Conservation (phyloP, 495 filamentous ascomycete genomes). For the Penicillium goetzii region DNA sequence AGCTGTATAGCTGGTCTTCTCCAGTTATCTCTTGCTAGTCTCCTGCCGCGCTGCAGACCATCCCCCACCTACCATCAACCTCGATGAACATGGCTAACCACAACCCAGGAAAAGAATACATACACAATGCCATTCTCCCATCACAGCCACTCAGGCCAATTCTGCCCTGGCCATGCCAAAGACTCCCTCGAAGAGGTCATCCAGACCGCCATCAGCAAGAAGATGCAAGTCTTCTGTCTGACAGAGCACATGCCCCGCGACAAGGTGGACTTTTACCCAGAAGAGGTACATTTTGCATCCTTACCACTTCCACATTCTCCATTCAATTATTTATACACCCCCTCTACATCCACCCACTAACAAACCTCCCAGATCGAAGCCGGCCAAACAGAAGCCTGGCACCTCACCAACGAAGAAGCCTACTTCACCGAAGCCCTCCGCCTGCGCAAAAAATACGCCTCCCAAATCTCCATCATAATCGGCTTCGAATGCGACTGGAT, state of each 20-base stretch:
- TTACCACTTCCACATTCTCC: background rate
- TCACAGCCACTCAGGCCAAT: conserved; percentile 97
- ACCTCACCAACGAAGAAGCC: conserved; percentile 62
- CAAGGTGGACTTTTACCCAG: conserved; percentile 72
- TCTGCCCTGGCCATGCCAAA: conserved; percentile 87
- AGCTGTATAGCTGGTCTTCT: background rate
- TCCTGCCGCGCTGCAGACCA: background rate
- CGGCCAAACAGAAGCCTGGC: conserved; percentile 42
- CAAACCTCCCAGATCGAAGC: conserved; percentile 42
- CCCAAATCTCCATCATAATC: conserved; percentile 77
- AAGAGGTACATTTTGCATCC: conserved; percentile 63
- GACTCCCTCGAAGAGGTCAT: conserved; percentile 84
- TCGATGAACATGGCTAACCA: conserved; percentile 13
- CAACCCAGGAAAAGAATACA: conserved; percentile 10
- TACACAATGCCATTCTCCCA: conserved; percentile 90
- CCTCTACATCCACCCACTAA: background rate
- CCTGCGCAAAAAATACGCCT: conserved; percentile 70
- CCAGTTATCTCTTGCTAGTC: background rate
- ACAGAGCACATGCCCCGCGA: conserved; percentile 97
- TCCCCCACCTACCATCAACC: background rate
- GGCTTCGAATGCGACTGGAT: conserved; percentile 96
- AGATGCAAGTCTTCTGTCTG: conserved; percentile 80
- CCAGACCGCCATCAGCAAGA: conserved; percentile 72
- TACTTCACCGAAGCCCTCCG: conserved; percentile 73
- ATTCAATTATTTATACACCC: conserved; percentile 6